Conservation (phyloP, 176 grass and related monocot genomes). For the Zizania latifolia region DNA sequence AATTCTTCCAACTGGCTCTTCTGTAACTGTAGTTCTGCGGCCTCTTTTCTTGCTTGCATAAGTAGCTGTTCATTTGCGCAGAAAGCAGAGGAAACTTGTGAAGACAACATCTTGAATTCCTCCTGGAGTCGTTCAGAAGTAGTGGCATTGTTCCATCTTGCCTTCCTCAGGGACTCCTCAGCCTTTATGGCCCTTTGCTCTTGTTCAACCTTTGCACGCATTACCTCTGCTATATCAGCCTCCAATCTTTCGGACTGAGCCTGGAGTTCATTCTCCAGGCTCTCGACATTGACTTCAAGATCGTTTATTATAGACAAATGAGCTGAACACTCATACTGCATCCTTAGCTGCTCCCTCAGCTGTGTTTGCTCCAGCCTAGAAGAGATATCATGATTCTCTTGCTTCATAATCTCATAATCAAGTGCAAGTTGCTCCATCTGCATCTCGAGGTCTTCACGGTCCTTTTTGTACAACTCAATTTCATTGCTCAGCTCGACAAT, state of each 20-base stretch:
- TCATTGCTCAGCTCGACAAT: slow-evolving; percentile 69
- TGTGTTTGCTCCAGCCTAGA: slow-evolving; percentile 82
- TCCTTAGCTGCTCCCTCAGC: slow-evolving; percentile 75
- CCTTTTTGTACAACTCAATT: slow-evolving; percentile 81
- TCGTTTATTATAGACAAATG: slow-evolving; percentile 83
- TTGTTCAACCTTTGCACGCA: slow-evolving; percentile 62
- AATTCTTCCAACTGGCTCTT: slow-evolving; percentile 70
- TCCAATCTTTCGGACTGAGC: slow-evolving; percentile 66
- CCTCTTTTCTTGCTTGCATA: slow-evolving; percentile 68
- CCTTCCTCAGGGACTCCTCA: slow-evolving; percentile 69
- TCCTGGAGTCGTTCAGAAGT: slow-evolving; percentile 65
- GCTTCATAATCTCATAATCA: slow-evolving; percentile 97
- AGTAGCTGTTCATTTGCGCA: slow-evolving; percentile 59
- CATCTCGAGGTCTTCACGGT: slow-evolving; percentile 85
- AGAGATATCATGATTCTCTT: slow-evolving; percentile 93
- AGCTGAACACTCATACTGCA: slow-evolving; percentile 92
- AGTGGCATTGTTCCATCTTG: slow-evolving; percentile 59
- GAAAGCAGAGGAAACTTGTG: slow-evolving; percentile 77
- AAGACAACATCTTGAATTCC: slow-evolving; percentile 67
- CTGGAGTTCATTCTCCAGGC: slow-evolving; percentile 74
- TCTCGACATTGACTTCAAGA: slow-evolving; percentile 72
- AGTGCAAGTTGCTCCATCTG: slow-evolving; percentile 98
- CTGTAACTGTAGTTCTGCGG: slow-evolving; percentile 54
- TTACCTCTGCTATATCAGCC: slow-evolving; percentile 55
- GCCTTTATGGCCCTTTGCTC: slow-evolving; percentile 75